Base-by-base conservation (phyloP, 768 basidiomycete species). In the Amanita pallidorosea region DNA sequence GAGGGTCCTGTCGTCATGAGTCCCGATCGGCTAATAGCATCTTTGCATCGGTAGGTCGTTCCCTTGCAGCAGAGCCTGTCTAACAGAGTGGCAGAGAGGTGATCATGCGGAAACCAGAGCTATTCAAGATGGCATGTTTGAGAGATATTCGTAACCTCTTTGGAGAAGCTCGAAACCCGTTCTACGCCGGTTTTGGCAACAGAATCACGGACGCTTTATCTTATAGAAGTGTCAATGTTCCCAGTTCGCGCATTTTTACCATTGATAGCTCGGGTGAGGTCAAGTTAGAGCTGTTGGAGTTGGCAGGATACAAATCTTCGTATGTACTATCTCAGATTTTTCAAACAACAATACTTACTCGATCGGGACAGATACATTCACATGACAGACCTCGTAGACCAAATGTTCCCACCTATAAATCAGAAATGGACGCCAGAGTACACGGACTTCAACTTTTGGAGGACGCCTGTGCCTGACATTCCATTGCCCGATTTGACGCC, bases 61-160 rank as follows among this genome's bases (percentile, higher is more conserved):
- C 31, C 17, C 2, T 31, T 25, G 22, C 27, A 17, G 17, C 9
- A 5, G 49, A 23, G 18, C 41, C 13, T 18, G 15, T 22, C 40
- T 41, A 40, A 33, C n/a, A 27, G 33, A 9, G 15, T n/a, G 18
- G 40, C 31, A 96, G 93, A 4, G 96, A 99, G 68, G 95, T 99
- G 13, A 95, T 99, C 61, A 88, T 98, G 86, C 85, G 94, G 34
- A 97, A 98, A 65, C 96, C 96, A 0, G 96, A 99, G 62, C 79
- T 98, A n/a, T 99, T 99, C 78, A 99, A 99, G 70, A 99, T 99
- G 96, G 93, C 95, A 2, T 97, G 94, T 68, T 69, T 98, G 53
- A 78, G 93, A 38, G 96, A 98, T 67, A 95, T 98, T 49, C 89
- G 89, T 56, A 74, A 92, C 18, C 65, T 98, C 5, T 99, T 97